phyloP scores from a whole-genome alignment of 2,329 filamentous ascomycete genomes.

The Aspergillus calidoustus region DNA sequence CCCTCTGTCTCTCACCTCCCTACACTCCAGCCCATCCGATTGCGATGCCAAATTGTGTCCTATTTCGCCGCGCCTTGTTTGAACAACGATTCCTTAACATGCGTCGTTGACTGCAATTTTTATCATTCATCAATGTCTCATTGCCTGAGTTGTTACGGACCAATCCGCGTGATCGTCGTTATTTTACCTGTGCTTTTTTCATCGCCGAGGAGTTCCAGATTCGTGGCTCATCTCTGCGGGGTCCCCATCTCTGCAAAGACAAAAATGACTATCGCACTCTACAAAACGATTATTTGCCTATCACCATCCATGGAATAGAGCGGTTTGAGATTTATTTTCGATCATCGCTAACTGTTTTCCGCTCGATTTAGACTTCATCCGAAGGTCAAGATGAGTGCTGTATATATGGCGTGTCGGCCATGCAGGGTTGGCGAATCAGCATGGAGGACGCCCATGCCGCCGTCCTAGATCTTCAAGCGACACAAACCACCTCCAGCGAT shows the following conservation, averaged over 20 bases:
- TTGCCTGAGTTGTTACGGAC: neutral
- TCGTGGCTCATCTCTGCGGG: constrained; percentile 16
- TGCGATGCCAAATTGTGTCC: constrained; percentile 24
- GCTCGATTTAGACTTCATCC: constrained; percentile 71
- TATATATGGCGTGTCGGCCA: constrained; percentile 92
- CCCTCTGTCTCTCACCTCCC: constrained; percentile 32
- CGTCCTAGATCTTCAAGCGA: constrained; percentile 80
- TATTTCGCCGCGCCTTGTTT: constrained; percentile 8
- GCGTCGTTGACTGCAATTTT: constrained; percentile 5
- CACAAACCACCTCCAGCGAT: constrained; percentile 54
- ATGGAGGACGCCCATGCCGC: constrained; percentile 98
- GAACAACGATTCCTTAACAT: constrained; percentile 1
- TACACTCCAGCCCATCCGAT: constrained; percentile 31
- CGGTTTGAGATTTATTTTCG: neutral
- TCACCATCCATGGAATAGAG: constrained; percentile 3
- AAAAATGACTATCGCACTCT: constrained; percentile 1
- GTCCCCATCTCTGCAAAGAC: constrained; percentile 8
- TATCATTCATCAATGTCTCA: constrained; percentile 1
- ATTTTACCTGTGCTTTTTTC: constrained; percentile 16
- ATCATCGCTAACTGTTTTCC: constrained; percentile 19
- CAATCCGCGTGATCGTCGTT: constrained; percentile 14
- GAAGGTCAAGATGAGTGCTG: constrained; percentile 91
- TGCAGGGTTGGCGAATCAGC: constrained; percentile 99
- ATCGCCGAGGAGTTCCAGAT: constrained; percentile 12
- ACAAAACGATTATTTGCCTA: constrained; percentile 4